These are phyloP conservation scores for Neonectria ditissima DNA, from an alignment of 2,329 filamentous ascomycete genomes.

Conservation along the genomic window DNA sequence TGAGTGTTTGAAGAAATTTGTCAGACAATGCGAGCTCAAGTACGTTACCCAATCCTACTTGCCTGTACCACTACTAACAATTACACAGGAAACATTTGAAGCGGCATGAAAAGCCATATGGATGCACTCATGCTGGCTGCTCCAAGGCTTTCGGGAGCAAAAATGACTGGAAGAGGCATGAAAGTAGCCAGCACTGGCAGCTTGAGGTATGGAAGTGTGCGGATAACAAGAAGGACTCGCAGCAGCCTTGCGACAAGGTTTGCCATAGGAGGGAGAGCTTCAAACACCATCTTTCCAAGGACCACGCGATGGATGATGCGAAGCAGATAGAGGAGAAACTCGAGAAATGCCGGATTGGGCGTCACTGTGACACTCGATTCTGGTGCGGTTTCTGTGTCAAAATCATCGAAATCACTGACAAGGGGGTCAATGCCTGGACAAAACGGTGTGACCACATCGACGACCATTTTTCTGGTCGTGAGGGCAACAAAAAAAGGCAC, in stretches of 20 bases:
- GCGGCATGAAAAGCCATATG: slow-evolving; percentile 83
- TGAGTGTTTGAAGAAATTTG: slow-evolving; percentile 60
- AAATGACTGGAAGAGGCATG: slow-evolving; percentile 94
- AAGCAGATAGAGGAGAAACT: slow-evolving; percentile 57
- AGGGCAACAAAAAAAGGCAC: slow-evolving; percentile 49
- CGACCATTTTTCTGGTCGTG: slow-evolving; percentile 71
- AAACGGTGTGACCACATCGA: slow-evolving; percentile 79
- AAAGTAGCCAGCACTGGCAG: slow-evolving; percentile 81
- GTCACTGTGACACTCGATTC: slow-evolving; percentile 74
- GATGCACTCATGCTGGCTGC: slow-evolving; percentile 80
- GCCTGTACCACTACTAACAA: slow-evolving; percentile 36
- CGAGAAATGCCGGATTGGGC: slow-evolving; percentile 69
- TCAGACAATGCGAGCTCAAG: slow-evolving; percentile 68
- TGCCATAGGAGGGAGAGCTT: slow-evolving; percentile 71
- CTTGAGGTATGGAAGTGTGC: slow-evolving; percentile 79
- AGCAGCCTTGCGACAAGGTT: slow-evolving; percentile 65
- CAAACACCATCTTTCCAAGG: slow-evolving; percentile 67
- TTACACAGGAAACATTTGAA: slow-evolving; percentile 82
- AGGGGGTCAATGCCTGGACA: slow-evolving; percentile 64
- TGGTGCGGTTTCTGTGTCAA: slow-evolving; percentile 88
- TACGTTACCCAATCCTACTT: slow-evolving; percentile 48
- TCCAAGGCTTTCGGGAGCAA: slow-evolving; percentile 87
- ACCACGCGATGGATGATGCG: slow-evolving; percentile 57
- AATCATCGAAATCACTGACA: slow-evolving; percentile 62
- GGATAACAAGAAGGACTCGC: slow-evolving; percentile 41